These are phyloP conservation scores for Porphyrellus cyaneotinctus DNA, from an alignment of 768 basidiomycete genomes.

Conservation along the genomic window DNA sequence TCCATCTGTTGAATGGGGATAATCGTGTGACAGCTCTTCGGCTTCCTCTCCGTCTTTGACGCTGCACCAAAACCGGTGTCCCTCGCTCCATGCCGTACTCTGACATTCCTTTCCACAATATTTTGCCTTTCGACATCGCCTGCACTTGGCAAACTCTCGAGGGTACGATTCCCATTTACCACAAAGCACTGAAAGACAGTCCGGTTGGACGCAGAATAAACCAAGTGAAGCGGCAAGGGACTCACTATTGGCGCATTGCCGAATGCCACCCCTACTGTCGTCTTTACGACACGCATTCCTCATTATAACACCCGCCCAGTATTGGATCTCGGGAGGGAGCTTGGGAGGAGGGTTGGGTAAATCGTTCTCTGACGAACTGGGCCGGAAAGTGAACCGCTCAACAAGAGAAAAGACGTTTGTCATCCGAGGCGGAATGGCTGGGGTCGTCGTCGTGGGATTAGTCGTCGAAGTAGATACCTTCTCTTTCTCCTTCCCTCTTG, in stretches of 20 bases:
- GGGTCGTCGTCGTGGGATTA: constrained; percentile 15
- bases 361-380: constrained; percentile 75
- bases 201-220: neutral
- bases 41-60: constrained; percentile 53
- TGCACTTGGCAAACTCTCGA: constrained; percentile 94
- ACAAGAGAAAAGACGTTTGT: constrained; percentile 96
- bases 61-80: constrained; percentile 93
- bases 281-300: constrained; percentile 98
- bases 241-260: constrained; percentile 96
- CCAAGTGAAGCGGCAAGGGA: constrained; percentile 12
- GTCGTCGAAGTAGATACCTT: constrained; percentile 19
- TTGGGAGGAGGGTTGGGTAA: constrained; percentile 65
- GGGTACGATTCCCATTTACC: constrained; percentile 92
- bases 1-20: constrained; percentile 12
- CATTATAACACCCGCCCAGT: constrained; percentile 99
- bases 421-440: constrained; percentile 37
- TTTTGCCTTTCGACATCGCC: constrained; percentile 95
- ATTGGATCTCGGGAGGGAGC: constrained; percentile 88
- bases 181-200: constrained; percentile 66
- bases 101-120: constrained; percentile 98
- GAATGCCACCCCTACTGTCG: constrained; percentile 84
- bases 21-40: constrained; percentile 30
- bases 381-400: constrained; percentile 93
- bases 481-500: constrained; percentile 49
- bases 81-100: constrained; percentile 93